These are phyloP conservation scores for Aurantiochytrium sp. DNA, from an alignment of 108 stramenopile species.

Conservation along the genomic window DNA sequence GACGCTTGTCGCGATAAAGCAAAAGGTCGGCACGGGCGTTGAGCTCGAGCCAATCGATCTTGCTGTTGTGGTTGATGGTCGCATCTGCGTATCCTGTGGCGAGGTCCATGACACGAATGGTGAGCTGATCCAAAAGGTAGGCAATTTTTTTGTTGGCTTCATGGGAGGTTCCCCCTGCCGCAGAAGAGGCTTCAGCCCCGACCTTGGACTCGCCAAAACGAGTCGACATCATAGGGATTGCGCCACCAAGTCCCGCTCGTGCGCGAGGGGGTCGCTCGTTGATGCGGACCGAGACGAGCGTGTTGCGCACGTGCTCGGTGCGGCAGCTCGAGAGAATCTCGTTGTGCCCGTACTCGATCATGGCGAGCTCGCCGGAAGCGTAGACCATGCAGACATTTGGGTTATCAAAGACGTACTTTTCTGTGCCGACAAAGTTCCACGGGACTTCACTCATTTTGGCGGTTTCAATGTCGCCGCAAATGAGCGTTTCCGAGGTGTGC, in stretches of 20 bases:
- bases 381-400: slow-evolving; percentile 40
- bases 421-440: slow-evolving; percentile 35
- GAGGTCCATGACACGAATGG: slow-evolving; percentile 53
- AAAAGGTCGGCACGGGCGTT: slow-evolving; percentile 46
- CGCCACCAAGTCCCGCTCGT: not conserved
- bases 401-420: slow-evolving; percentile 56
- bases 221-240: too few relatives aligned
- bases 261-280: slow-evolving; percentile 38
- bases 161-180: not conserved
- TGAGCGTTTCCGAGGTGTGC: slow-evolving; percentile 46
- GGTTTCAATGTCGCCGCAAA: slow-evolving; percentile 51
- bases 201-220: too few relatives aligned
- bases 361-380: slow-evolving; percentile 44
- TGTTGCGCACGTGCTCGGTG: slow-evolving; percentile 43
- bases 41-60: slow-evolving; percentile 60
- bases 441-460: slow-evolving; percentile 48
- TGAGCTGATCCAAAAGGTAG: slow-evolving; percentile 52
- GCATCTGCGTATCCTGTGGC: slow-evolving; percentile 25
- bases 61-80: slow-evolving; percentile 41
- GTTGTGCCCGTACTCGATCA: slow-evolving; percentile 57
- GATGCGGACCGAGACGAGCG: slow-evolving; percentile 49
- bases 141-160: slow-evolving; percentile 53
- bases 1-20: slow-evolving; percentile 48
- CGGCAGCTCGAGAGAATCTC: slow-evolving; percentile 48
- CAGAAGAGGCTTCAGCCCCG: too few relatives aligned